These are phyloP conservation scores for Gossypium herbaceum DNA, from an alignment of 345 rosid genomes.

Conservation along the genomic window DNA sequence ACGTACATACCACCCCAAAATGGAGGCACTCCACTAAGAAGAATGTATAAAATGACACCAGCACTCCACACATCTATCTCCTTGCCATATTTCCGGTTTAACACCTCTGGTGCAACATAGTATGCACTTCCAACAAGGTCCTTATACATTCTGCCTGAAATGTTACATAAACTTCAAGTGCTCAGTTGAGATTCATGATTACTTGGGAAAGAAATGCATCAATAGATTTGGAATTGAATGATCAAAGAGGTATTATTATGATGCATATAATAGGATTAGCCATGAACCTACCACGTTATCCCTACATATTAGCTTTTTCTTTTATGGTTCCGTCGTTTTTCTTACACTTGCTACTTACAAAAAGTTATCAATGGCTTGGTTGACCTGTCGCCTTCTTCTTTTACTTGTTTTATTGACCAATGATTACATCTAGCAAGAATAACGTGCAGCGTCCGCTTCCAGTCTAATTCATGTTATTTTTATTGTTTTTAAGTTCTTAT, in stretches of 20 bases:
- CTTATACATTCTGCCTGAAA: slow-evolving; percentile 55
- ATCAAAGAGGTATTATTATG: too few species aligned
- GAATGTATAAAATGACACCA: slow-evolving; percentile 86
- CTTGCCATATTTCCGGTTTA: slow-evolving; percentile 65
- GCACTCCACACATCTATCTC: slow-evolving; percentile 96
- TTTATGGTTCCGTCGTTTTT: neutral
- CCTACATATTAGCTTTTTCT: neutral
- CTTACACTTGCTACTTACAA: neutral
- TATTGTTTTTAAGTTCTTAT: neutral
- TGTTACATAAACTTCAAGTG: neutral
- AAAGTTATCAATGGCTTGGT: slow-evolving; percentile 27
- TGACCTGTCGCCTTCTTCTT: slow-evolving; percentile 32
- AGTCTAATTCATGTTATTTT: neutral
- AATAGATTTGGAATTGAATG: neutral
- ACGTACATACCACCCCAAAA: slow-evolving; percentile 76
- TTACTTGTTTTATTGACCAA: slow-evolving; percentile 33
- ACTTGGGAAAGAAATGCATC: neutral
- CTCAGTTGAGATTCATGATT: neutral
- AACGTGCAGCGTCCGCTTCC: neutral
- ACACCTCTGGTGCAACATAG: slow-evolving; percentile 91
- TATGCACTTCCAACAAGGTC: slow-evolving; percentile 80
- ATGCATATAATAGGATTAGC: neutral
- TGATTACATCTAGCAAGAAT: slow-evolving; percentile 6
- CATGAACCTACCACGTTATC: slow-evolving; percentile 8
- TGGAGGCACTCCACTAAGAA: slow-evolving; percentile 87